A percentile compares a stretch with the other conserved stretches of the same genome.
These are phyloP conservation scores for Chlamydomonas sp. DNA, from an alignment of 139 green algal genomes.

Conservation along the genomic window DNA sequence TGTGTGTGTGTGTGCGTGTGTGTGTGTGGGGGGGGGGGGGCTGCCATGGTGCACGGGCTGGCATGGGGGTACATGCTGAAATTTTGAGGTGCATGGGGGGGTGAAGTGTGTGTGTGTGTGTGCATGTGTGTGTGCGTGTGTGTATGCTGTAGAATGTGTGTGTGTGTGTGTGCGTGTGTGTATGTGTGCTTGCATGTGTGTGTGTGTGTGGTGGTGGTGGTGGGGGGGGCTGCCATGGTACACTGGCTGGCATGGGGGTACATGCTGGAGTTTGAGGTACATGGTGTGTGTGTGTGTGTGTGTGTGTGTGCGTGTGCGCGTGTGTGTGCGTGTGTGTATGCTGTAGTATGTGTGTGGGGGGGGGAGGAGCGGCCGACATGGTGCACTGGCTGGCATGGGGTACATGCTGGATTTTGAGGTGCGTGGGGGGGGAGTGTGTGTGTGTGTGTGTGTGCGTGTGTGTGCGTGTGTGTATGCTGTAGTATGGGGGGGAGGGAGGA, in stretches of 20 bases:
- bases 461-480: too few relatives aligned
- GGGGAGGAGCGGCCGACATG: not conserved
- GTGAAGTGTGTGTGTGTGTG: not conserved
- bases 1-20: not conserved
- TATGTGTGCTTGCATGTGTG: too few relatives aligned
- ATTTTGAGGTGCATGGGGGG: not conserved
- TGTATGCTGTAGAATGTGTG: too few relatives aligned
- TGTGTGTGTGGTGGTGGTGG: too few relatives aligned
- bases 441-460: too few relatives aligned
- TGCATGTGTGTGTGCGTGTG: too few relatives aligned
- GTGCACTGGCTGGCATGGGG: not conserved
- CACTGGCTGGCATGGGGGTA: slow-evolving; percentile 79
- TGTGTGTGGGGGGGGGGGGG: not conserved
- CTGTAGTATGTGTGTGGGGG: too few relatives aligned
- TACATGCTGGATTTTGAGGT: not conserved
- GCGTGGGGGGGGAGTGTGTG: not conserved
- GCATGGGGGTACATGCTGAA: not conserved
- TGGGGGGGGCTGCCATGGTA: slow-evolving; percentile 49
- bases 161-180: too few relatives aligned
- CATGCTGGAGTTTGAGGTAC: slow-evolving; percentile 58
- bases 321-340: not conserved
- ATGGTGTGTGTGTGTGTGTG: not conserved
- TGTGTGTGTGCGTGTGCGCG: not conserved
- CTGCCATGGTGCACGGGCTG: not conserved
- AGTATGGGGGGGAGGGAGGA: too few relatives aligned